phyloP scores from a whole-genome alignment of 495 filamentous ascomycete species.

The Rhizodiscina lignyota region DNA sequence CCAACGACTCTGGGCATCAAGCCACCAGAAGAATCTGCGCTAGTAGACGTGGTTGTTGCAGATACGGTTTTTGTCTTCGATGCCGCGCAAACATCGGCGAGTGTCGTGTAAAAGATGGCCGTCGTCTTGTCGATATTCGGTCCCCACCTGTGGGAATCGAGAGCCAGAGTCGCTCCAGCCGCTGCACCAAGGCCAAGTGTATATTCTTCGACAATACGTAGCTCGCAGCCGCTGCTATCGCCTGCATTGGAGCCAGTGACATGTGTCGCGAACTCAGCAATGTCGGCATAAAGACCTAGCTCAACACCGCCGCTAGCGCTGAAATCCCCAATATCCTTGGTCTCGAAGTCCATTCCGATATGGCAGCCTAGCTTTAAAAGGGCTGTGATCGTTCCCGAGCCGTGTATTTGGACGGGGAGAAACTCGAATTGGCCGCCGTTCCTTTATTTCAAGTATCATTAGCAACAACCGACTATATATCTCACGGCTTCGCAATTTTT shows the following conservation, averaged over 20 bases:
- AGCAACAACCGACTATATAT: no score
- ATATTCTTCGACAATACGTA: conserved; percentile 30
- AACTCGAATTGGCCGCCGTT: conserved; percentile 39
- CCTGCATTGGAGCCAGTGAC: conserved; percentile 22
- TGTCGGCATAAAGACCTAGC: conserved; percentile 28
- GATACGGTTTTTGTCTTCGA: no score
- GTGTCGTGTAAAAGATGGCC: conserved; percentile 35
- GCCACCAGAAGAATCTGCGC: no score
- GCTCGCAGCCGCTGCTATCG: conserved; percentile 25
- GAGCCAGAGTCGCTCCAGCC: conserved; percentile 31
- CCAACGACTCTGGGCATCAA: no score
- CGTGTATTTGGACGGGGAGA: conserved; percentile 32
- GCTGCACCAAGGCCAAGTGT: conserved; percentile 31
- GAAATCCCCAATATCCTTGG: conserved; percentile 5
- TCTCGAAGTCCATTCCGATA: conserved; percentile 25
- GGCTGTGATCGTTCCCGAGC: conserved; percentile 23
- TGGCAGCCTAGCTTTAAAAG: conserved; percentile 28
- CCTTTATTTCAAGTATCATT: conserved; percentile 28
- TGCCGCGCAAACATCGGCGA: conserved; percentile 31
- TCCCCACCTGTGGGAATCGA: conserved; percentile 31
- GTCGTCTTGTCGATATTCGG: conserved; percentile 27
- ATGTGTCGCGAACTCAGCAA: conserved; percentile 36
- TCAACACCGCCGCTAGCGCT: conserved; percentile 26
- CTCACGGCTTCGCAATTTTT: no score
- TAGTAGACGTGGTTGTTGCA: no score